Evolutionary conservation across 148 eudicot species (phyloP), one percentile per base, ranked within the genome.

Genomic region (Pharnaceum exiguum): DNA sequence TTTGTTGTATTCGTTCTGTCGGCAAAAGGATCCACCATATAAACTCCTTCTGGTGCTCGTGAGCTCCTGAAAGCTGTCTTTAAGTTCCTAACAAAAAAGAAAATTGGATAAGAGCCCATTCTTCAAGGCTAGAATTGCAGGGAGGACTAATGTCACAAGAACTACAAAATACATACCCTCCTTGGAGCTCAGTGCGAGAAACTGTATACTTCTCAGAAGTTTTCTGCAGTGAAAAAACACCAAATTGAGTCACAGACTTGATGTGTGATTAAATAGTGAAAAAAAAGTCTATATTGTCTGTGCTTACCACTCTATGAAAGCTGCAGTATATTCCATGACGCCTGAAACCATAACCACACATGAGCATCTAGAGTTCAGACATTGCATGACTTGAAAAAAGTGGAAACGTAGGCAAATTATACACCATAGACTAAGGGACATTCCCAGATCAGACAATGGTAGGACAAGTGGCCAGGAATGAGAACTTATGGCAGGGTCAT

Each of bases 271-370:
- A 12, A 35, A 6, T 35, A 16, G 15, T n/a, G 30, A 36, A 53
- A 19, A 28, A 49, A 8, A 27, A 53, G 31, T 17, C 30, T 27
- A 28, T 17, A 36, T 30, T 32, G 25, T 11, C 39, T 16, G 23
- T 29, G 40, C 77, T 66, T 71, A 88, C 98, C 74, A 67, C 80
- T 70, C 80, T 77, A 74, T 93, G 98, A 71, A 46, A 81, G 71
- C 68, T 70, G 83, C 98, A 93, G 71, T 81, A 81, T 63, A 69
- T 71, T 64, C 89, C 83, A 42, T 68, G 77, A n/a, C 86, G 90
- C 27, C 98, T 93, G 89, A 63, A 67, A 71, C 53, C 45, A 68
- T 16, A 18, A 17, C 9, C 31, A 62, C 30, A 18, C 9, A 21
- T 64, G 36, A 57, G 23, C 18, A 51, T 60, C 39, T 46, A 50